Evolutionary conservation across 176 grass and related monocot species (phyloP).

Genomic region (Rhynchospora breviuscula): DNA sequence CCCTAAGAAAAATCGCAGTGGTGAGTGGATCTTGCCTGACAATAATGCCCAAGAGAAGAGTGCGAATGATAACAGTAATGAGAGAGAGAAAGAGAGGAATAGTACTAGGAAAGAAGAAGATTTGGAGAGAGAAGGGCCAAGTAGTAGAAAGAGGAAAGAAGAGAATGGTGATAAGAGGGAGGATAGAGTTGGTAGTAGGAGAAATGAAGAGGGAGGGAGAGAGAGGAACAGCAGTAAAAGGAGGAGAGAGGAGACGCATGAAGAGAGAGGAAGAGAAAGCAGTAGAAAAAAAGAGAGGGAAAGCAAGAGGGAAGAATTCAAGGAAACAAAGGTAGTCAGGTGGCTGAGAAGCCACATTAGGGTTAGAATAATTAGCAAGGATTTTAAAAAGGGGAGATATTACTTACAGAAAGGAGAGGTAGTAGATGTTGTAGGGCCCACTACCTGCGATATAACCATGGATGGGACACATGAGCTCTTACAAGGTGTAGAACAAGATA

Average conservation of each 20-base stretch:
- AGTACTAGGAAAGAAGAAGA: slow-evolving; percentile 18
- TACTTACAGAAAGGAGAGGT: slow-evolving; percentile 81
- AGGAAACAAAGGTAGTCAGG: slow-evolving; percentile 21
- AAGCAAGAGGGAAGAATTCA: slow-evolving; percentile 31
- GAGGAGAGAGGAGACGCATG: slow-evolving; percentile 28
- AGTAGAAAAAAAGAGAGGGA: slow-evolving; percentile 28
- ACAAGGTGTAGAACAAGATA: slow-evolving; percentile 85
- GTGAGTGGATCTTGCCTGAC: slow-evolving; percentile 39
- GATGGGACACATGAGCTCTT: slow-evolving; percentile 60
- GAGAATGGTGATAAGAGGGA: slow-evolving; percentile 21
- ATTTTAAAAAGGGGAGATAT: slow-evolving; percentile 51
- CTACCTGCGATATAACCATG: slow-evolving; percentile 70
- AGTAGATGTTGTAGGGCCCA: slow-evolving; percentile 78
- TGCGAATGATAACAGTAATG: slow-evolving; percentile 39
- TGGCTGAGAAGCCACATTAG: slow-evolving; percentile 88
- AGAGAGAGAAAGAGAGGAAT: slow-evolving; percentile 32
- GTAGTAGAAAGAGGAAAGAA: slow-evolving; percentile 17
- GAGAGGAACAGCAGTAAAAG: slow-evolving; percentile 22
- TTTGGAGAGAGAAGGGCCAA: slow-evolving; percentile 6
- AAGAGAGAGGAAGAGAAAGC: slow-evolving; percentile 33
- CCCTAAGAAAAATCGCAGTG: slow-evolving; percentile 60
- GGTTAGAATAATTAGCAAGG: slow-evolving; percentile 76
- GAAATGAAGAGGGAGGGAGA: slow-evolving; percentile 31
- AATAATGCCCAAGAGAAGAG: slow-evolving; percentile 34
- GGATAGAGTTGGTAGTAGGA: slow-evolving; percentile 10